Base-by-base conservation (phyloP, 108 stramenopile species). In the Nitzschia palea region DNA sequence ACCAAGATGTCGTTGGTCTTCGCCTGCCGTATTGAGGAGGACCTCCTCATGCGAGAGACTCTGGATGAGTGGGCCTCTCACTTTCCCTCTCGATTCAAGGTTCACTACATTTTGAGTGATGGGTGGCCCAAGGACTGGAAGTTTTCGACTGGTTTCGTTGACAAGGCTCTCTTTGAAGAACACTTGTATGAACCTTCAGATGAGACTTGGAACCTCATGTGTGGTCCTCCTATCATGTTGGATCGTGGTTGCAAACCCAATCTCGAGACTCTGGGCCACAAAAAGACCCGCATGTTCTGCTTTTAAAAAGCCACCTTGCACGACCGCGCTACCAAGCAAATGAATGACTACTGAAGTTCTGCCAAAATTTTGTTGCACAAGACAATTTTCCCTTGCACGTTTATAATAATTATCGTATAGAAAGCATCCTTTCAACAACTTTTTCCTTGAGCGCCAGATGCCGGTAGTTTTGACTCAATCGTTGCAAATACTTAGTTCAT, bases 161-260 rank as follows among this genome's bases (percentile, higher is more conserved):
- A 78, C 56, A 82, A 84, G 65, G 78, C 76, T 0, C 87, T 99
- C 53, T 89, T 95, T 65, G 66, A 80, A 50, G 65, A 84, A 44
- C 68, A 93, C 25, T 64, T 98, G 27, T 95, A 86, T 27, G 71
- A 84, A 42, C 66, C 91, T 44, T 78, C 70, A 32, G 72, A 78
- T 9, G 86, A 81, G 59, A 80, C 81, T 18, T 86, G 80, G 71
- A 94, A 88, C 64, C 85, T 99, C 54, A 95, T 98, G 94, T 99
- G 98, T 69, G 98, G 98, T 32, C 98, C 98, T 5, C 97, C 97
- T 25, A 85, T 96, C 56, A 99, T 99, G 98, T 55, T 99, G 45
- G 93, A 96, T 17, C 88, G 80, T 31, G 97, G 92, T 48, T 90
- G 89, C 67, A 86, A 73, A 28, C 92, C 92, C 12, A 89, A 86